Evolutionary conservation across 179 eudicot species (phyloP).

Genomic region (Silene vulgaris): DNA sequence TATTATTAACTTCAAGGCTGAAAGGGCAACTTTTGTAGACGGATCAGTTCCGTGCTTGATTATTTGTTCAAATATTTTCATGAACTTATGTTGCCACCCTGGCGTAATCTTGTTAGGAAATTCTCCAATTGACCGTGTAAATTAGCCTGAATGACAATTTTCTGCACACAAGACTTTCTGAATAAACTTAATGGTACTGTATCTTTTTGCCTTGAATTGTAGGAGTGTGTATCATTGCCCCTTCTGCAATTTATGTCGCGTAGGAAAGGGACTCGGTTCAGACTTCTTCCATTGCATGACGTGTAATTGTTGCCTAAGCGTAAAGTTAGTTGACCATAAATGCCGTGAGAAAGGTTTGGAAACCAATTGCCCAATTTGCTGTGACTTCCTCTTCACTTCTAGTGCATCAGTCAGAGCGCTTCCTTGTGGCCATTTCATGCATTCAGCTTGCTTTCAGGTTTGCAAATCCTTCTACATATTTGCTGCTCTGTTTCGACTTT

Average conservation of each 20-base stretch:
- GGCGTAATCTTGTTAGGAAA: background rate
- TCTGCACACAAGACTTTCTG: background rate
- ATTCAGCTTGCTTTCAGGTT: conserved; percentile 97
- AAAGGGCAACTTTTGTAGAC: background rate
- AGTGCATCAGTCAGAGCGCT: conserved; percentile 82
- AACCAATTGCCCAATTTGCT: conserved; percentile 94
- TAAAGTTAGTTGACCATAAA: conserved; percentile 71
- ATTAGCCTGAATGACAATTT: background rate
- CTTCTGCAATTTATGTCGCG: conserved; percentile 89
- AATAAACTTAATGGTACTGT: conserved; percentile 14
- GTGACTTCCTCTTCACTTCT: conserved; percentile 92
- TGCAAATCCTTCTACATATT: conserved; percentile 11
- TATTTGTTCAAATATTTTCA: background rate
- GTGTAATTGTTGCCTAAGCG: conserved; percentile 77
- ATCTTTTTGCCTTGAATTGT: conserved; percentile 22
- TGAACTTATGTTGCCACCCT: background rate
- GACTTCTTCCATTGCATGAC: conserved; percentile 97
- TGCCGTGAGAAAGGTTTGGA: conserved; percentile 91
- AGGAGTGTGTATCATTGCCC: conserved; percentile 97
- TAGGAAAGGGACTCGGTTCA: conserved; percentile 84
- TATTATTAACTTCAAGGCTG: background rate
- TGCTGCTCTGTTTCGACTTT: background rate
- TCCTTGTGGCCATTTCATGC: conserved; percentile 98
- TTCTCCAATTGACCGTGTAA: background rate
- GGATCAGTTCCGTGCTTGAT: background rate